Evolutionary conservation across 257 asterid genomes (phyloP).

Genomic region (Buddleja alternifolia): DNA sequence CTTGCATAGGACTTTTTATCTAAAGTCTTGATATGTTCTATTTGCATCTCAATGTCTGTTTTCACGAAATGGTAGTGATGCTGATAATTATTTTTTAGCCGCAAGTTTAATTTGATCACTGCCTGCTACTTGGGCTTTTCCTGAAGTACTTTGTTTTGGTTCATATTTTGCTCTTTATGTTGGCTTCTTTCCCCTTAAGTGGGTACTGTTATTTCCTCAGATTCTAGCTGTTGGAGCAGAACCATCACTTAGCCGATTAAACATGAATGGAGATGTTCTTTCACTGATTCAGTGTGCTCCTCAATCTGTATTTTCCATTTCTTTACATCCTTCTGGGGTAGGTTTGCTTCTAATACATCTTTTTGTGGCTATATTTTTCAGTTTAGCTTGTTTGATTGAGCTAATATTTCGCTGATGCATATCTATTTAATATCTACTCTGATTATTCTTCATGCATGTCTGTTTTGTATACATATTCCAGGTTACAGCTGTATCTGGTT

Average conservation of each 20-base stretch:
- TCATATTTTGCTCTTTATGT: conserved; percentile 20
- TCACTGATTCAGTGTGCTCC: conserved; percentile 94
- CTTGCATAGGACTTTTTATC: background rate
- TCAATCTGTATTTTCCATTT: conserved; percentile 70
- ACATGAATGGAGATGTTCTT: conserved; percentile 74
- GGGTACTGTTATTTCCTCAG: conserved; percentile 46
- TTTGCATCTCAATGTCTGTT: conserved; percentile 11
- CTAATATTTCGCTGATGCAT: background rate
- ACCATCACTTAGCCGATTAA: conserved; percentile 66
- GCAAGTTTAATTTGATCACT: conserved; percentile 8
- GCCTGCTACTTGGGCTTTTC: conserved; percentile 9
- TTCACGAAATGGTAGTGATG: background rate
- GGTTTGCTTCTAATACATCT: conserved; percentile 30
- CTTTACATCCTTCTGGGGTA: conserved; percentile 89
- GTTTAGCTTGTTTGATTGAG: background rate
- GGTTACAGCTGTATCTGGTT: conserved; percentile 87
- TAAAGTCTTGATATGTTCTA: conserved; percentile 8
- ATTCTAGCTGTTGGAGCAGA: conserved; percentile 89
- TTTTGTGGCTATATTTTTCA: background rate
- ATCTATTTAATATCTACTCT: background rate
- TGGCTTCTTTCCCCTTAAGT: conserved; percentile 13
- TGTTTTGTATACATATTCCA: conserved; percentile 32
- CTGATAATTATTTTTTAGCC: background rate
- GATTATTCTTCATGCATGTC: background rate
- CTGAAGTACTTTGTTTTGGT: background rate